A percentile compares a stretch with the other conserved stretches of the same genome.
These are phyloP conservation scores for Silene latifolia DNA, from an alignment of 148 eudicot species.

Conservation along the genomic window DNA sequence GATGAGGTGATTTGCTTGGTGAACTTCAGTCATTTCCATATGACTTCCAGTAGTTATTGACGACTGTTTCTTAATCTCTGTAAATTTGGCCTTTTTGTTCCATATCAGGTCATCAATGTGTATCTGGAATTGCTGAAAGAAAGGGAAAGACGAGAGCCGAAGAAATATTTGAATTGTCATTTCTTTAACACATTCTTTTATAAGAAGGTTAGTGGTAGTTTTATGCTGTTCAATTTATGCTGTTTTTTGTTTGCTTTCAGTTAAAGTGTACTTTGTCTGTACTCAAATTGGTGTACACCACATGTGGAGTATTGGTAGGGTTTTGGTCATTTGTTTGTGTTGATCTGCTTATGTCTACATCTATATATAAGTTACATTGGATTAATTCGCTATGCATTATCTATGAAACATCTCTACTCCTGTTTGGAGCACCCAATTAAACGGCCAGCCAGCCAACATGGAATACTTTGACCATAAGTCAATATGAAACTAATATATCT, in stretches of 20 bases:
- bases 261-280: not conserved
- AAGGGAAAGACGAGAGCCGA: constrained; percentile 86
- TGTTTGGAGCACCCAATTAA: too few relatives aligned
- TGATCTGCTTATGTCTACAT: not conserved
- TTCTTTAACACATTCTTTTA: constrained; percentile 96
- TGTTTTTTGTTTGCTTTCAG: constrained; percentile 1
- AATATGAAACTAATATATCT: too few relatives aligned
- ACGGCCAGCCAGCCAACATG: too few relatives aligned
- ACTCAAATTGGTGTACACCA: not conserved
- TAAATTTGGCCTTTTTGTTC: constrained; percentile 2
- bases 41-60: not conserved
- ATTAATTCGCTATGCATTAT: too few relatives aligned
- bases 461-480: too few relatives aligned
- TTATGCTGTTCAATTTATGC: too few relatives aligned
- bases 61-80: constrained; percentile 15
- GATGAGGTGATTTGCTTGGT: constrained; percentile 61
- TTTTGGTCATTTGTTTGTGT: not conserved
- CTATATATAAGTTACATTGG: too few relatives aligned
- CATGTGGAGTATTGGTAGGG: not conserved
- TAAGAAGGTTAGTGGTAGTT: constrained; percentile 67
- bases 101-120: constrained; percentile 77
- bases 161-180: constrained; percentile 84
- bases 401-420: too few relatives aligned
- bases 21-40: not conserved
- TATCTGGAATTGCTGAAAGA: constrained; percentile 87